A percentile compares a stretch with the other conserved stretches of the same genome.
phyloP scores from a whole-genome alignment of 1,284 basidiomycete species.

The Macrocystidia cucumis region DNA sequence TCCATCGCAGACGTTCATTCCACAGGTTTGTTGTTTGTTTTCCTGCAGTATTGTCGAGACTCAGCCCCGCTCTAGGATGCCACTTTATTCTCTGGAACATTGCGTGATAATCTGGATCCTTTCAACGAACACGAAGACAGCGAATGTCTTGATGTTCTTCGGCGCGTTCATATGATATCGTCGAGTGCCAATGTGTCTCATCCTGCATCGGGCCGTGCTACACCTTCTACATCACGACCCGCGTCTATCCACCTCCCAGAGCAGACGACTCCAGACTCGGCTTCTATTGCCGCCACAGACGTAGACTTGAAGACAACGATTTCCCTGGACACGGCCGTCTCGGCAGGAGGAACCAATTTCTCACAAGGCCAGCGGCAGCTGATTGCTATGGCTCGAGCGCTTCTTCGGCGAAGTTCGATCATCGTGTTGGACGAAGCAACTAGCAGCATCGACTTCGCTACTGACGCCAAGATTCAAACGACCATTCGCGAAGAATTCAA shows the following conservation, averaged over 20 bases:
- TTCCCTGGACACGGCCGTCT: constrained; percentile 66
- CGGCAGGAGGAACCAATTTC: constrained; percentile 77
- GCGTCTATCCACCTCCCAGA: constrained; percentile 32
- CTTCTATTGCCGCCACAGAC: constrained; percentile 36
- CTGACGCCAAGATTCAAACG: constrained; percentile 71
- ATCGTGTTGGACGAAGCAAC: constrained; percentile 85
- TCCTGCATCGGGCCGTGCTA: constrained; percentile 33
- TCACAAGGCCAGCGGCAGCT: constrained; percentile 83
- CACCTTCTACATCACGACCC: constrained; percentile 34
- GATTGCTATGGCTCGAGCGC: constrained; percentile 72
- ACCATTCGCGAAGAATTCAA: constrained; percentile 78
- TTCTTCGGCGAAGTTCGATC: constrained; percentile 69
- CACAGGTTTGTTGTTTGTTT: constrained; percentile 39
- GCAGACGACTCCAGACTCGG: constrained; percentile 25
- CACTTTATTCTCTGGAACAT: constrained; percentile 80
- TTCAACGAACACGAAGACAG: constrained; percentile 80
- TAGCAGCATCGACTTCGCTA: constrained; percentile 69
- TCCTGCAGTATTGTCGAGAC: not conserved
- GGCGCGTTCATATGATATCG: constrained; percentile 57
- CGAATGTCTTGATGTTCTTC: constrained; percentile 64
- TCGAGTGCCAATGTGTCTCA: constrained; percentile 37
- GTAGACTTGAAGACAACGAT: constrained; percentile 46
- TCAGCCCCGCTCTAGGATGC: constrained; percentile 50
- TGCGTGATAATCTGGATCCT: constrained; percentile 85
- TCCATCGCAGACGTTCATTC: constrained; percentile 63